Conservation (phyloP, 495 filamentous ascomycete genomes). For the Penicillium lividum region DNA sequence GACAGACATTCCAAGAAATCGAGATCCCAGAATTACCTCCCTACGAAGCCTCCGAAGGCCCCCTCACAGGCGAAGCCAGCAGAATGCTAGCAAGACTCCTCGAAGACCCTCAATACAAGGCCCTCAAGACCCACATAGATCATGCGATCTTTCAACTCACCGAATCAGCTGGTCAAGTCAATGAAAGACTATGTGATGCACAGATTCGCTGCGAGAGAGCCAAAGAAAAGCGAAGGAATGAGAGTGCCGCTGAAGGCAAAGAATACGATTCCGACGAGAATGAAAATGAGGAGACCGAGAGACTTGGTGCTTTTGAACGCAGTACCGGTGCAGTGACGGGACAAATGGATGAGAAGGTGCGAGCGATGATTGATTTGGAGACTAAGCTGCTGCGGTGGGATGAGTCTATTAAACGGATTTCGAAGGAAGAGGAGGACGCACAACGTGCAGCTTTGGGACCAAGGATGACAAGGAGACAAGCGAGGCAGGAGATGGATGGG, state of each 20-base stretch:
- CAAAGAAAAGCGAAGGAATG: constrained; percentile 19
- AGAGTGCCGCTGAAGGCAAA: constrained; percentile 4
- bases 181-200: constrained; percentile 45
- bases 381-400: constrained; percentile 35
- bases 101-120: constrained; percentile 29
- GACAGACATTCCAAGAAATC: constrained; percentile 2
- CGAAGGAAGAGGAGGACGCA: constrained; percentile 26
- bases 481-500: constrained; percentile 17
- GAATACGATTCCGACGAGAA: constrained; percentile 15
- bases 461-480: constrained; percentile 27
- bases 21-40: constrained; percentile 48
- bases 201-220: constrained; percentile 30
- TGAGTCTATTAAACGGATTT: constrained; percentile 32
- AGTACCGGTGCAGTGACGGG: constrained; percentile 35
- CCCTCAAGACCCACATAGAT: constrained; percentile 37
- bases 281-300: constrained; percentile 23
- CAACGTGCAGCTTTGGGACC: constrained; percentile 11
- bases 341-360: constrained; percentile 41
- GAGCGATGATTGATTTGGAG: constrained; percentile 42
- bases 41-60: constrained; percentile 58
- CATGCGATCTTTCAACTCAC: constrained; percentile 41
- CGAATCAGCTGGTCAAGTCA: constrained; percentile 47
- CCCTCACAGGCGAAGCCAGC: constrained; percentile 43
- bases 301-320: constrained; percentile 31
- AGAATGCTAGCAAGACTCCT: constrained; percentile 36